A percentile compares a stretch with the other conserved stretches of the same genome.
Conservation (phyloP, 805 yeast species). For the Candida sphagnicola region DNA sequence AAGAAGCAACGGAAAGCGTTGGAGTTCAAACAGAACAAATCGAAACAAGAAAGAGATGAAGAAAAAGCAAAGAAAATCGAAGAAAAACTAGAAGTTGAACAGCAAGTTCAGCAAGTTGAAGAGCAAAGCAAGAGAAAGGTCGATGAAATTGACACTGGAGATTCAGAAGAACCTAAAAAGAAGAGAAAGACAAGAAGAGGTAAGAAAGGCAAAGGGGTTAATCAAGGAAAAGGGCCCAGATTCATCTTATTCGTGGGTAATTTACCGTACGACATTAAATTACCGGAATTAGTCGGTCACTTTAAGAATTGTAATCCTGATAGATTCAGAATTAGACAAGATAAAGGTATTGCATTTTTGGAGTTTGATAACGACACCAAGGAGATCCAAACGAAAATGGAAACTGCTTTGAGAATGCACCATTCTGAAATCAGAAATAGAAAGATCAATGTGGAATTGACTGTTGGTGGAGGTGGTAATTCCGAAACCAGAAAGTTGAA, state of each 20-base stretch:
- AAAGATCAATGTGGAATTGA: slow-evolving; percentile 90
- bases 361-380: slow-evolving; percentile 63
- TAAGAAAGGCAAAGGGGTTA: slow-evolving; percentile 60
- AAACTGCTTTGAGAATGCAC: slow-evolving; percentile 79
- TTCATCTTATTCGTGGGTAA: slow-evolving; percentile 89
- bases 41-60: slow-evolving; percentile 36
- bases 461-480: slow-evolving; percentile 98
- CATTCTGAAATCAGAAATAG: slow-evolving; percentile 66
- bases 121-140: slow-evolving; percentile 21
- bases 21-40: slow-evolving; percentile 45
- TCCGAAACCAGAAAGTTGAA: slow-evolving; percentile 62
- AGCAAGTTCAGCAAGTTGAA: slow-evolving; percentile 18
- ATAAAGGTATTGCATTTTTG: slow-evolving; percentile 87
- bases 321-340: slow-evolving; percentile 70
- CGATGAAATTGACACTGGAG: slow-evolving; percentile 10
- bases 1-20: slow-evolving; percentile 65
- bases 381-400: slow-evolving; percentile 77
- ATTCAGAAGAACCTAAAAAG: slow-evolving; percentile 41
- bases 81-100: slow-evolving; percentile 23
- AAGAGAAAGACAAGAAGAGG: slow-evolving; percentile 77
- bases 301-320: slow-evolving; percentile 74
- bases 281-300: slow-evolving; percentile 61
- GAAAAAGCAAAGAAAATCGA: slow-evolving; percentile 30
- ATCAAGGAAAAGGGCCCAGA: slow-evolving; percentile 51
- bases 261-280: slow-evolving; percentile 68